These are phyloP conservation scores for Metschnikowia bowlesiae DNA, from an alignment of 805 yeast species.

Conservation along the genomic window DNA sequence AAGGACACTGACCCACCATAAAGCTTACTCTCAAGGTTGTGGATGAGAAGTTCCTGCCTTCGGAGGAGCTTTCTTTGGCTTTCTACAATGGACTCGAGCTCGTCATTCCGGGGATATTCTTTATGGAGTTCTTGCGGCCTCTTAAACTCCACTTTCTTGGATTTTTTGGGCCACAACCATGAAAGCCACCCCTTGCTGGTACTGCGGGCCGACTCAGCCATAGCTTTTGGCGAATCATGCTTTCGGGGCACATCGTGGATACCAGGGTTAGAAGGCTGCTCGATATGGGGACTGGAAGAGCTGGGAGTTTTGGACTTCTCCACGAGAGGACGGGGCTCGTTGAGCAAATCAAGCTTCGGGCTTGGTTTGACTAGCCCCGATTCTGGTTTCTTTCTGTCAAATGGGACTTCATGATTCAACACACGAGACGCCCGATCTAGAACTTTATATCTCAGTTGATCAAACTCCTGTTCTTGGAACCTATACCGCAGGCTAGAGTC, in stretches of 20 bases:
- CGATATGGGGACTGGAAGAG: background rate
- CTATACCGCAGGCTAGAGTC: background rate
- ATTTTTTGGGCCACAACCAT: background rate
- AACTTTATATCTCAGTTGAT: background rate
- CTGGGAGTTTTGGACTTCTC: background rate
- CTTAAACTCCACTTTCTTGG: background rate
- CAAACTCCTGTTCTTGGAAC: background rate
- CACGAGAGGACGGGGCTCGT: background rate
- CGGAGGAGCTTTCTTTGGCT: background rate
- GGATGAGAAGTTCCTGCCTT: constrained; percentile 1
- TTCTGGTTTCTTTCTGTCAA: background rate
- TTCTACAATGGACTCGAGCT: background rate
- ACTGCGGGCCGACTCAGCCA: background rate
- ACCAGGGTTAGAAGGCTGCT: background rate
- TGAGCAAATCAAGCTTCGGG: background rate
- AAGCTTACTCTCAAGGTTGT: constrained; percentile 2
- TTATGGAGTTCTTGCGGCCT: background rate
- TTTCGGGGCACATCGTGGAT: background rate
- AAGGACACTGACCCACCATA: background rate
- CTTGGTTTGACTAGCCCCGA: background rate
- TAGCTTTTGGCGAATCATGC: background rate
- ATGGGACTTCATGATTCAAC: background rate
- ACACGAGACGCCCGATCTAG: background rate
- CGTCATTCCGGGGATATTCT: background rate
- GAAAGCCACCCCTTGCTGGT: background rate